Conservation (phyloP, 495 filamentous ascomycete genomes). For the Durotheca rogersii region DNA sequence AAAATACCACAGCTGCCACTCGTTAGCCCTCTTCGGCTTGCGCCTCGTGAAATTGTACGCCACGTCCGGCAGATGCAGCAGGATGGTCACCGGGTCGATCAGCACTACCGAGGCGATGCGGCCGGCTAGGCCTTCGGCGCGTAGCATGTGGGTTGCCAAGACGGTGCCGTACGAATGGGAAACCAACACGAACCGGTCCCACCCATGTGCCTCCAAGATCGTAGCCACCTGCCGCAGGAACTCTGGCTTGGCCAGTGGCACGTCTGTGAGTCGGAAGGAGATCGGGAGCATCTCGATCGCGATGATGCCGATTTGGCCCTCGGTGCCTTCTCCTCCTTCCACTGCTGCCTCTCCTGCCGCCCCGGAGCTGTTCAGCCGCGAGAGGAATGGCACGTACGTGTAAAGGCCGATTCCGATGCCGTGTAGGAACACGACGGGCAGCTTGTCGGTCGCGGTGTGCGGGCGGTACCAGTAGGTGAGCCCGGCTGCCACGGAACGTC, state of each 20-base stretch:
- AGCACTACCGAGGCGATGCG: slow-evolving; percentile 54
- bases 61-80: slow-evolving; percentile 66
- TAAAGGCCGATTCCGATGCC: slow-evolving; percentile 70
- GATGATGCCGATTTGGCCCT: slow-evolving; percentile 61
- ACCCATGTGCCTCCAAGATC: slow-evolving; percentile 56
- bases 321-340: slow-evolving; percentile 19
- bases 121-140: slow-evolving; percentile 39
- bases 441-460: slow-evolving; percentile 54
- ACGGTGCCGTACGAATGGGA: slow-evolving; percentile 65
- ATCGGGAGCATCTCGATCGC: slow-evolving; percentile 65
- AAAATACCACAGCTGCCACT: slow-evolving; percentile 68
- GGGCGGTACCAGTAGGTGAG: slow-evolving; percentile 65
- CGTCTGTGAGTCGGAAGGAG: slow-evolving; percentile 58
- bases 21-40: slow-evolving; percentile 55
- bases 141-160: slow-evolving; percentile 62
- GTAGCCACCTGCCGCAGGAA: slow-evolving; percentile 53
- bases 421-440: slow-evolving; percentile 66
- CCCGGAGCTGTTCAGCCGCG: slow-evolving; percentile 52
- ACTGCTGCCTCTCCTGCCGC: no score
- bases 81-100: slow-evolving; percentile 65
- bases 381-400: slow-evolving; percentile 59
- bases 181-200: slow-evolving; percentile 52
- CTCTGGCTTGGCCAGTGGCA: slow-evolving; percentile 45
- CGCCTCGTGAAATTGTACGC: slow-evolving; percentile 70
- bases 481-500: slow-evolving; percentile 47